Conservation (phyloP, 2,329 filamentous ascomycete species). For the Claviceps purpurea region DNA sequence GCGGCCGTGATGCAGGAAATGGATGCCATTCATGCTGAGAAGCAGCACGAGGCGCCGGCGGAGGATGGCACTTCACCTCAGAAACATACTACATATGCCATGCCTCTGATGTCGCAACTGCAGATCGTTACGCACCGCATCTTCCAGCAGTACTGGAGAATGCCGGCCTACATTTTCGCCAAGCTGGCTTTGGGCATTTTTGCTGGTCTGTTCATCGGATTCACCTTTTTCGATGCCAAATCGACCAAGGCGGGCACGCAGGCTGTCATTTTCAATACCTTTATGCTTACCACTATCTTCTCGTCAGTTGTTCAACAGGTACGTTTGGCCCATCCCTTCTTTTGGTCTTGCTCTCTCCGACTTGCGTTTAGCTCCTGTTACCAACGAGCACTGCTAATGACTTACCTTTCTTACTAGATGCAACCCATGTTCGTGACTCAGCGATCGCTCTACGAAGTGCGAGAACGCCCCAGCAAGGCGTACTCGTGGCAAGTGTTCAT, state of each 20-base stretch:
- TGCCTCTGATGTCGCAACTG: slow-evolving; percentile 56
- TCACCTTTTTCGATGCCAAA: slow-evolving; percentile 49
- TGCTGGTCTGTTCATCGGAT: slow-evolving; percentile 58
- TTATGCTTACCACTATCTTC: slow-evolving; percentile 66
- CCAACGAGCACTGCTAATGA: not conserved
- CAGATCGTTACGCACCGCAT: slow-evolving; percentile 51
- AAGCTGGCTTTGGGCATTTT: slow-evolving; percentile 50
- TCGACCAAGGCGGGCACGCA: slow-evolving; percentile 55
- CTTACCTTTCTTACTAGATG: not conserved
- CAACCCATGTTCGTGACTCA: slow-evolving; percentile 68
- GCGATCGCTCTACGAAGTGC: slow-evolving; percentile 61
- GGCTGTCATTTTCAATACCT: slow-evolving; percentile 61
- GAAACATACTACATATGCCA: slow-evolving; percentile 57
- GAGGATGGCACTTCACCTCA: slow-evolving; percentile 10
- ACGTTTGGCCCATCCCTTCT: not conserved
- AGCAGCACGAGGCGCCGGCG: slow-evolving; percentile 7
- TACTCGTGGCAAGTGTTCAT: slow-evolving; percentile 69
- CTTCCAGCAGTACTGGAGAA: slow-evolving; percentile 77
- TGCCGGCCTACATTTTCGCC: slow-evolving; percentile 63
- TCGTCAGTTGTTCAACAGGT: slow-evolving; percentile 51
- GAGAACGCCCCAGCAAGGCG: slow-evolving; percentile 59
- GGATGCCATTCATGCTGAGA: slow-evolving; percentile 44
- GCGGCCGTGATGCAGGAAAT: slow-evolving; percentile 45
- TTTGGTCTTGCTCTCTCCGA: not conserved
- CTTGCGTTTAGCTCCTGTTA: not conserved